A percentile compares a stretch with the other conserved stretches of the same genome.
These are phyloP conservation scores for Elsinoe arachidis DNA, from an alignment of 2,329 filamentous ascomycete species.

Conservation along the genomic window DNA sequence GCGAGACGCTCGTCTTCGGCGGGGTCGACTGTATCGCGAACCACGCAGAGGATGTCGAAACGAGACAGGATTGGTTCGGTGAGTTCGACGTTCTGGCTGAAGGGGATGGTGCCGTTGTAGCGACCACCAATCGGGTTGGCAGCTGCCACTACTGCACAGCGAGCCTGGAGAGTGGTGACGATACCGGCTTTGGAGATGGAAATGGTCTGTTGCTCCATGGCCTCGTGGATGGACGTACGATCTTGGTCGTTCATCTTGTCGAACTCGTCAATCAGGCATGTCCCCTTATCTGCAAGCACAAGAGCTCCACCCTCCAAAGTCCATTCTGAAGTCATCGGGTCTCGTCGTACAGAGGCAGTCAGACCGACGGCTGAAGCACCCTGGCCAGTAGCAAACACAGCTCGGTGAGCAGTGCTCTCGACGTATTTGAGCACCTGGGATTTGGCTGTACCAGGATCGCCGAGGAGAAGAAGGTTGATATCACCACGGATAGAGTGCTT, in stretches of 20 bases:
- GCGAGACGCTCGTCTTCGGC: conserved; percentile 86
- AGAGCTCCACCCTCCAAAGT: conserved; percentile 92
- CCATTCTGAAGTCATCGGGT: conserved; percentile 94
- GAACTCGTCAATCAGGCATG: conserved; percentile 95
- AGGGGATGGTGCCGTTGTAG: conserved; percentile 93
- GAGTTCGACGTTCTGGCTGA: conserved; percentile 91
- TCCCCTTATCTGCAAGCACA: conserved; percentile 88
- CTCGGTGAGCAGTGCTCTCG: conserved; percentile 92
- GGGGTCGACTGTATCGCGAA: conserved; percentile 90
- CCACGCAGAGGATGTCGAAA: conserved; percentile 95
- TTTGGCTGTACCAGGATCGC: conserved; percentile 95
- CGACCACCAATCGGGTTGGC: conserved; percentile 94
- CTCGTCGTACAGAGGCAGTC: conserved; percentile 89
- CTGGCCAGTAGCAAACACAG: conserved; percentile 95
- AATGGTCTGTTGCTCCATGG: conserved; percentile 99
- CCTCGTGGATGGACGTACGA: conserved; percentile 95
- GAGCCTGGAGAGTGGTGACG: conserved; percentile 90
- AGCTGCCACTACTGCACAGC: conserved; percentile 91
- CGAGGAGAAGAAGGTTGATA: conserved; percentile 93
- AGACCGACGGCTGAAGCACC: conserved; percentile 96
- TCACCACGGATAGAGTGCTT: conserved; percentile 88
- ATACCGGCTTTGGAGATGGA: conserved; percentile 98
- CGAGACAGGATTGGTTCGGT: conserved; percentile 96
- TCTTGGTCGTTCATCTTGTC: conserved; percentile 99
- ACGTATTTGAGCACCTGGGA: conserved; percentile 96